Evolutionary conservation across 768 basidiomycete genomes (phyloP).

Genomic region (Pleurotus djamor): DNA sequence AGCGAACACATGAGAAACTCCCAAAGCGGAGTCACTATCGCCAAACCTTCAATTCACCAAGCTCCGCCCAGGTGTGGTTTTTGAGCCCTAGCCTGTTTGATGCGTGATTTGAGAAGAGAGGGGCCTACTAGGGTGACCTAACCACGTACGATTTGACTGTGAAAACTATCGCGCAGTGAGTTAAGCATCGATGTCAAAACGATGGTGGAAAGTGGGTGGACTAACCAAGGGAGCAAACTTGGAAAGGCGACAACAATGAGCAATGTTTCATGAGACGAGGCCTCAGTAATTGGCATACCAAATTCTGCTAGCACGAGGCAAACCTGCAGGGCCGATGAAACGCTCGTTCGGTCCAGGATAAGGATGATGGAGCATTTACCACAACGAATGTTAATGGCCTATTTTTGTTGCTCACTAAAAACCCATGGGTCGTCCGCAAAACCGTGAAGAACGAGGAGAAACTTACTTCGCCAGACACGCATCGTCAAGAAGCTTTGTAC

Average conservation of each 20-base stretch:
- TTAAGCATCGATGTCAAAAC: conserved; percentile 2
- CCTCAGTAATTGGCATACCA: conserved; percentile 30
- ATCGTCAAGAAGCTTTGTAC: conserved; percentile 50
- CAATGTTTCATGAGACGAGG: background rate
- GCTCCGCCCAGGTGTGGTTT: conserved; percentile 39
- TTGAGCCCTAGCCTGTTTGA: conserved; percentile 29
- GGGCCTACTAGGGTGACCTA: background rate
- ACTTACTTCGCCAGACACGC: conserved; percentile 40
- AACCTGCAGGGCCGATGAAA: conserved; percentile 24
- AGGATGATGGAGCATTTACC: conserved; percentile 26
- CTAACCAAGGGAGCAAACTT: conserved; percentile 42
- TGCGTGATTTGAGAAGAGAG: conserved; percentile 4
- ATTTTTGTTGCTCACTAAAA: conserved; percentile 47
- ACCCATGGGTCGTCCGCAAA: conserved; percentile 4
- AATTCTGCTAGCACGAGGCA: conserved; percentile 48
- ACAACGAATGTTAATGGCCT: conserved; percentile 36
- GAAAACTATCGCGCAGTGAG: conserved; percentile 44
- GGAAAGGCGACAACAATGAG: conserved; percentile 1
- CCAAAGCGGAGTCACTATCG: too few relatives aligned
- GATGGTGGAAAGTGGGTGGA: background rate
- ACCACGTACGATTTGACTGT: conserved; percentile 47
- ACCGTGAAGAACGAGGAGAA: background rate
- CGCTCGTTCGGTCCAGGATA: background rate
- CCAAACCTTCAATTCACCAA: conserved; percentile 43
- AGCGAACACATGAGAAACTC: background rate